phyloP scores from a whole-genome alignment of 1,284 basidiomycete species.

The Microbotryomycetes sp. region DNA sequence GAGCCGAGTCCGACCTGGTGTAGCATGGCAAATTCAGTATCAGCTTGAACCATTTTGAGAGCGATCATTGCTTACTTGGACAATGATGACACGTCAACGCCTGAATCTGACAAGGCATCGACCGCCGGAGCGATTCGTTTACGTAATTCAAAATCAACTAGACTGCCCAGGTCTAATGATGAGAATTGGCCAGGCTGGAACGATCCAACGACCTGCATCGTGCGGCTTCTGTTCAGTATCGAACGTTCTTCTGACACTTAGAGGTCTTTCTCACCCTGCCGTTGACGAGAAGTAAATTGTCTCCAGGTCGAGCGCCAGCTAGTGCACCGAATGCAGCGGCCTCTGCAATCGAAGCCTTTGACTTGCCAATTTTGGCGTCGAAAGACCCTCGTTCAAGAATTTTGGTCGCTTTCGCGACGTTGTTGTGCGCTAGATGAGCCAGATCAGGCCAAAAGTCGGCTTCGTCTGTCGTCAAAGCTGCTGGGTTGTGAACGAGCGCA shows the following conservation, averaged over 20 bases:
- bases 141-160: constrained; percentile 64
- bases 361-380: no score
- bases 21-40: neutral
- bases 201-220: constrained; percentile 58
- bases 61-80: no score
- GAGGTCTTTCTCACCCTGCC: constrained; percentile 59
- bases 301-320: constrained; percentile 54
- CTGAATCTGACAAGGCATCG: constrained; percentile 50
- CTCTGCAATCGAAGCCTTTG: no score
- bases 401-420: no score
- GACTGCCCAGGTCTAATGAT: constrained; percentile 58
- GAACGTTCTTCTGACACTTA: no score
- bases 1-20: constrained; percentile 49
- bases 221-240: neutral
- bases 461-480: no score
- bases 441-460: no score
- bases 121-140: constrained; percentile 64
- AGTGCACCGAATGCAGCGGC: no score
- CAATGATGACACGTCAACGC: neutral
- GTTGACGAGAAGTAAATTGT: constrained; percentile 64
- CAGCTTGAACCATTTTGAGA: constrained; percentile 48
- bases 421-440: no score
- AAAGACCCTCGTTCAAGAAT: no score
- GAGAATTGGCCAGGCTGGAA: constrained; percentile 54
- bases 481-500: no score